These are phyloP conservation scores for Aspergillus viridinutans DNA, from an alignment of 2,329 filamentous ascomycete species.

Conservation along the genomic window DNA sequence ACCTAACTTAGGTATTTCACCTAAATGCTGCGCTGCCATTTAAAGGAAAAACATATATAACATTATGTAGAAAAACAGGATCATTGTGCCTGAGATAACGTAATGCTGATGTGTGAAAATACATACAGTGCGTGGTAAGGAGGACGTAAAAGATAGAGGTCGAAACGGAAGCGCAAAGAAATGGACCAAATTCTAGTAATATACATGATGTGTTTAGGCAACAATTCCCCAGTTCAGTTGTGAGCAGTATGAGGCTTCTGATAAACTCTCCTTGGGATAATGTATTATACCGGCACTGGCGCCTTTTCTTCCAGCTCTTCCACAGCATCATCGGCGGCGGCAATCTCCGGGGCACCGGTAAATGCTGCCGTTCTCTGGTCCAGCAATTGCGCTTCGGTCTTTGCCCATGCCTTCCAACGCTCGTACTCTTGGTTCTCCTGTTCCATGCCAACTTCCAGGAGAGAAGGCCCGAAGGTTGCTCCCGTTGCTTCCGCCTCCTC, in stretches of 20 bases:
- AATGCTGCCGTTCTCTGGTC: constrained; percentile 47
- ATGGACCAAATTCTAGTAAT: not conserved
- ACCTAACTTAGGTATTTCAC: not conserved
- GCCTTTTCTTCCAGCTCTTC: constrained; percentile 13
- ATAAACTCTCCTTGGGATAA: not conserved
- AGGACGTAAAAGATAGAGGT: not conserved
- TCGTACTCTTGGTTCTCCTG: constrained; percentile 79
- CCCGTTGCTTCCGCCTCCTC: constrained; percentile 86
- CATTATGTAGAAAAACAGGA: not conserved
- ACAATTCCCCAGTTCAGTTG: not conserved
- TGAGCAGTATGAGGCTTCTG: not conserved
- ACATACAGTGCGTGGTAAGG: not conserved
- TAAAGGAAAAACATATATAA: not conserved
- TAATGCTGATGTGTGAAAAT: not conserved
- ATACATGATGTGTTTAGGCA: not conserved
- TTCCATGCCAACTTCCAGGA: constrained; percentile 71
- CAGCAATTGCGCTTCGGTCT: constrained; percentile 46
- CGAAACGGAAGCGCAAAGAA: not conserved
- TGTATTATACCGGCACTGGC: constrained; percentile 1
- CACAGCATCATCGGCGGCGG: constrained; percentile 30
- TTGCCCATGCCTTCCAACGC: constrained; percentile 79
- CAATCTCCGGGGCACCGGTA: constrained; percentile 36
- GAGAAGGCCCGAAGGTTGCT: constrained; percentile 78
- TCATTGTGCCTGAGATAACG: not conserved
- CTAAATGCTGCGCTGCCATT: not conserved